Evolutionary conservation across 2,329 filamentous ascomycete species (phyloP).

Genomic region (Rhinocladiella mackenziei): DNA sequence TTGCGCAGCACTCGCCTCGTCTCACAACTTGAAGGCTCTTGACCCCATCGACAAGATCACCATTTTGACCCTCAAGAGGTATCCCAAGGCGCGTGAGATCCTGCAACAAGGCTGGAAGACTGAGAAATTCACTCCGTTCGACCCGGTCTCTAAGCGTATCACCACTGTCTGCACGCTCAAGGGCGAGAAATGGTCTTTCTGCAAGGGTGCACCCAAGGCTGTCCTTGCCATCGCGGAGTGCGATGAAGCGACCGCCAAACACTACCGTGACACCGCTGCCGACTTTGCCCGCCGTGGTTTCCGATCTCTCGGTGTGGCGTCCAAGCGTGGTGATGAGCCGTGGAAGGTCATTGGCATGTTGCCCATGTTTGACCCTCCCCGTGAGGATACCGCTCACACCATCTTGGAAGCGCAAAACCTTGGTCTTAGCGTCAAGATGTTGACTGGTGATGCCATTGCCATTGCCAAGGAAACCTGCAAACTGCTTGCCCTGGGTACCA

Average conservation of each 20-base stretch:
- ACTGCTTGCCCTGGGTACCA: conserved; percentile 73
- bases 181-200: conserved; percentile 66
- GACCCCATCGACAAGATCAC: conserved; percentile 78
- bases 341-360: conserved; percentile 73
- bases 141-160: conserved; percentile 76
- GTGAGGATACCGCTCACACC: conserved; percentile 73
- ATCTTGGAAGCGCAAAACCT: conserved; percentile 72
- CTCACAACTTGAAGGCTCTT: conserved; percentile 73
- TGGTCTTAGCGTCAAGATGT: conserved; percentile 75
- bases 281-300: conserved; percentile 77
- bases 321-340: conserved; percentile 70
- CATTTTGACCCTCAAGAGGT: conserved; percentile 69
- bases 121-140: conserved; percentile 73
- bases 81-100: conserved; percentile 73
- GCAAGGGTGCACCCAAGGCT: conserved; percentile 74
- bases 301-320: conserved; percentile 73
- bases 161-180: conserved; percentile 66
- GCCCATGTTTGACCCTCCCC: conserved; percentile 75
- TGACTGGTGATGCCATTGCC: conserved; percentile 74
- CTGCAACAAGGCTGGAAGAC: conserved; percentile 71
- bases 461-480: conserved; percentile 80
- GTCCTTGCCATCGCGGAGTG: conserved; percentile 67
- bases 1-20: conserved; percentile 70
- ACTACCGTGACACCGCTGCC: conserved; percentile 68
- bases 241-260: conserved; percentile 58